These are phyloP conservation scores for Ogataea henricii DNA, from an alignment of 805 yeast species.

Conservation along the genomic window DNA sequence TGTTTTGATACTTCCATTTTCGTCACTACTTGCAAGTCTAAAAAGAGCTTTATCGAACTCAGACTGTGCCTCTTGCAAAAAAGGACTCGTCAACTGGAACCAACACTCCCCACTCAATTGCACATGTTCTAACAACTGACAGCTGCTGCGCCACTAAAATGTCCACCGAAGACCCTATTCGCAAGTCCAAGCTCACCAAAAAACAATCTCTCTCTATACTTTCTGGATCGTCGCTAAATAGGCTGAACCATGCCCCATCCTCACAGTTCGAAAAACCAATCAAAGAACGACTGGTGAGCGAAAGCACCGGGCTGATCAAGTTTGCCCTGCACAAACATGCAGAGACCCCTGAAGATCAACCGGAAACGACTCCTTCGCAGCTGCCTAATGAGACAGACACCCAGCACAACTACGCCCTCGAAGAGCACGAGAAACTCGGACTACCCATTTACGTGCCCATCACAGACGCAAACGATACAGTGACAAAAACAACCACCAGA, in stretches of 20 bases:
- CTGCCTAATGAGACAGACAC: not conserved
- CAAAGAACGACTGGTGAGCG: constrained; percentile 47
- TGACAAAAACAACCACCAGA: not conserved
- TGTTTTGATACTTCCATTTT: constrained; percentile 17
- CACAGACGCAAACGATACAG: constrained; percentile 12
- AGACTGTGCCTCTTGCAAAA: not conserved
- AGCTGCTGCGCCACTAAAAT: not conserved
- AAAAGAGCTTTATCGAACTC: not conserved
- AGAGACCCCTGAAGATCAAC: not conserved
- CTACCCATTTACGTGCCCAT: constrained; percentile 42
- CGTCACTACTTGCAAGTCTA: constrained; percentile 5
- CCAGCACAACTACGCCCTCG: not conserved
- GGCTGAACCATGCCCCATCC: constrained; percentile 17
- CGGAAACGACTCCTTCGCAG: not conserved
- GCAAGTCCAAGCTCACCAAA: constrained; percentile 20
- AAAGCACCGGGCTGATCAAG: constrained; percentile 52
- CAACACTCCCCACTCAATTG: not conserved
- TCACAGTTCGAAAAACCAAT: constrained; percentile 26
- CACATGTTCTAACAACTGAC: no score
- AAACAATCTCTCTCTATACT: constrained; percentile 38
- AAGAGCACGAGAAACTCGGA: constrained; percentile 23
- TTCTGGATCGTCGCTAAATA: constrained; percentile 30
- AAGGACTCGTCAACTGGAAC: not conserved
- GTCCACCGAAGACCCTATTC: not conserved
- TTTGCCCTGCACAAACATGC: constrained; percentile 36